Evolutionary conservation across 2,329 filamentous ascomycete species (phyloP).

Genomic region (Davidsoniella australis): DNA sequence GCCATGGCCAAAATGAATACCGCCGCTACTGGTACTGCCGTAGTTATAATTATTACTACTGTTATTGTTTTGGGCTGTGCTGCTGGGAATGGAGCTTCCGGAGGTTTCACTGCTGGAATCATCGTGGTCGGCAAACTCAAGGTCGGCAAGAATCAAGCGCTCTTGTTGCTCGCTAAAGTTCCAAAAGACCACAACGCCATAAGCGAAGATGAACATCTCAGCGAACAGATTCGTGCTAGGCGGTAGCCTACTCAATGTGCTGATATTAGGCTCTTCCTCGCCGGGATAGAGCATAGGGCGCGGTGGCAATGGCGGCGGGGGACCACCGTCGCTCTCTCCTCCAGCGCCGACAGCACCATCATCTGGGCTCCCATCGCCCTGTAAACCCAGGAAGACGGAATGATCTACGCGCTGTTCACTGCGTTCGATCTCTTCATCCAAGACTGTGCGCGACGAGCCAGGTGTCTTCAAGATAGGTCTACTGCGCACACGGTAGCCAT

Average conservation of each 20-base stretch:
- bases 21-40: too few relatives aligned
- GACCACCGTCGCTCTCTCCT: not conserved
- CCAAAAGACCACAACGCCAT: conserved; percentile 97
- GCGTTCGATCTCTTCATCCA: conserved; percentile 91
- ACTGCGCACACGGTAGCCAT: conserved; percentile 77
- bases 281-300: conserved; percentile 12
- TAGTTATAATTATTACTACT: too few relatives aligned
- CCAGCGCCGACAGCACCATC: conserved; percentile 12
- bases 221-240: conserved; percentile 65
- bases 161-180: conserved; percentile 95
- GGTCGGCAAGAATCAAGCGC: conserved; percentile 85
- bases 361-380: conserved; percentile 14
- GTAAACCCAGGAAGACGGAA: conserved; percentile 10
- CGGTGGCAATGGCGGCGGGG: not conserved
- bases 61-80: not conserved
- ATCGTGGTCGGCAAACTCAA: conserved; percentile 68
- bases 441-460: conserved; percentile 69
- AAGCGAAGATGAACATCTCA: conserved; percentile 94
- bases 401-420: conserved; percentile 81
- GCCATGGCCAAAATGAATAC: too few relatives aligned
- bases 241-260: conserved; percentile 36
- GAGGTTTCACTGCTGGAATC: conserved; percentile 30
- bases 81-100: not conserved
- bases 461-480: conserved; percentile 85
- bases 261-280: conserved; percentile 9